phyloP scores from a whole-genome alignment of 441 rosid genomes.

The Erodium texanum region DNA sequence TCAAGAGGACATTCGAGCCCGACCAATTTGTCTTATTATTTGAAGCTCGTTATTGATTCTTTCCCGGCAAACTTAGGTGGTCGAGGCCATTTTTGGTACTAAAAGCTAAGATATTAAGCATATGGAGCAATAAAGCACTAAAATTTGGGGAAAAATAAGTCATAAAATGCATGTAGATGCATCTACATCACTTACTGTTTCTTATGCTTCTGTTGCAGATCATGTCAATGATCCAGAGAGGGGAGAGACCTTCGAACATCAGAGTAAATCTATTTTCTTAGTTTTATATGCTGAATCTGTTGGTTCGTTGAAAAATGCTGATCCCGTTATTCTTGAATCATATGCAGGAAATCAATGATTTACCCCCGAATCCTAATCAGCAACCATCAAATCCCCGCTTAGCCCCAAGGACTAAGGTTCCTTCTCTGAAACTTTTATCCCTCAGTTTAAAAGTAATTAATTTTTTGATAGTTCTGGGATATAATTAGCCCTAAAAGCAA shows the following conservation, averaged over 20 bases:
- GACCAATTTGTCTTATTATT: too few species aligned
- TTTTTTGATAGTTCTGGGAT: not conserved
- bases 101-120: too few species aligned
- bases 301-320: slow-evolving; percentile 16
- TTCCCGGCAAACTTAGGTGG: too few species aligned
- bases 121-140: too few species aligned
- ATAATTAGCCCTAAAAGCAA: not conserved
- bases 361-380: slow-evolving; percentile 83
- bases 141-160: too few species aligned
- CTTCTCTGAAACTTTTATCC: slow-evolving; percentile 5
- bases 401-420: slow-evolving; percentile 71
- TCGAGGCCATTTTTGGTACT: too few species aligned
- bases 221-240: slow-evolving; percentile 89
- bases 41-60: too few species aligned
- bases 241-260: slow-evolving; percentile 86
- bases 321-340: slow-evolving; percentile 18
- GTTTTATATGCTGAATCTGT: slow-evolving; percentile 10
- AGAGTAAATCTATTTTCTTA: slow-evolving; percentile 34
- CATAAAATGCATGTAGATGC: too few species aligned
- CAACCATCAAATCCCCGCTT: slow-evolving; percentile 61
- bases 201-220: slow-evolving; percentile 42
- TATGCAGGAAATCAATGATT: slow-evolving; percentile 75
- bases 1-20: too few species aligned
- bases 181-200: slow-evolving; percentile 13
- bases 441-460: not conserved